Percentiles rank a stretch among this genome's conserved stretches.
These are phyloP conservation scores for Suillus clintonianus DNA, from an alignment of 768 basidiomycete species.

Conservation along the genomic window DNA sequence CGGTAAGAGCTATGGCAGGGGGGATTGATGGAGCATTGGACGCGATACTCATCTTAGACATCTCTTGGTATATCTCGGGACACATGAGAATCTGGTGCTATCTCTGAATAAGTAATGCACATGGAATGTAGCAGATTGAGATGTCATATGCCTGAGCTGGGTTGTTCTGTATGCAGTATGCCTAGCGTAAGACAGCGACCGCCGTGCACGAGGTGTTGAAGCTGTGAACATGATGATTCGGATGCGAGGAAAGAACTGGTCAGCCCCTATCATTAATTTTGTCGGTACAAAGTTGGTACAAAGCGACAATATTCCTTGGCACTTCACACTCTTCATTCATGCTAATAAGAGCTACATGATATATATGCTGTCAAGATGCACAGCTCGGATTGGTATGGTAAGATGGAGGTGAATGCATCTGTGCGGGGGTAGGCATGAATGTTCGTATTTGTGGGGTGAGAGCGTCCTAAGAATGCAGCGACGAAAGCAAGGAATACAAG, in stretches of 20 bases:
- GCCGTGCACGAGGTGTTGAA: too few relatives aligned
- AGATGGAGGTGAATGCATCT: conserved; percentile 4
- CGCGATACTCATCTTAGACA: not conserved
- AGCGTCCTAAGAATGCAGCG: conserved; percentile 7
- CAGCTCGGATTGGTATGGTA: not conserved
- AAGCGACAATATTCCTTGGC: not conserved
- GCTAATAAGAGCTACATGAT: conserved; percentile 23
- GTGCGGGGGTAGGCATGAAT: conserved; percentile 7
- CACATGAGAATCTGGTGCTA: not conserved
- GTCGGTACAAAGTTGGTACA: not conserved
- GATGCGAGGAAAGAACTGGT: too few relatives aligned
- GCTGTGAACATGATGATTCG: too few relatives aligned
- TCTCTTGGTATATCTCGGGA: not conserved
- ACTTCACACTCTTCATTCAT: conserved; percentile 1
- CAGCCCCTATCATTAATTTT: not conserved
- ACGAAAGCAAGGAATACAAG: conserved; percentile 11
- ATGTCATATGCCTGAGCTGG: too few relatives aligned
- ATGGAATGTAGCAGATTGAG: too few relatives aligned
- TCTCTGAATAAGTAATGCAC: too few relatives aligned
- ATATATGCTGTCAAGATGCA: conserved; percentile 12
- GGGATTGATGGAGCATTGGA: not conserved
- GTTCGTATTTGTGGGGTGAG: conserved; percentile 5
- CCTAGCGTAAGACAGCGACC: too few relatives aligned
- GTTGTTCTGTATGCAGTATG: too few relatives aligned
- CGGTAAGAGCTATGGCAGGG: not conserved